These are phyloP conservation scores for Aspergillus fumigatus DNA, from an alignment of 2,329 filamentous ascomycete species.

Conservation along the genomic window DNA sequence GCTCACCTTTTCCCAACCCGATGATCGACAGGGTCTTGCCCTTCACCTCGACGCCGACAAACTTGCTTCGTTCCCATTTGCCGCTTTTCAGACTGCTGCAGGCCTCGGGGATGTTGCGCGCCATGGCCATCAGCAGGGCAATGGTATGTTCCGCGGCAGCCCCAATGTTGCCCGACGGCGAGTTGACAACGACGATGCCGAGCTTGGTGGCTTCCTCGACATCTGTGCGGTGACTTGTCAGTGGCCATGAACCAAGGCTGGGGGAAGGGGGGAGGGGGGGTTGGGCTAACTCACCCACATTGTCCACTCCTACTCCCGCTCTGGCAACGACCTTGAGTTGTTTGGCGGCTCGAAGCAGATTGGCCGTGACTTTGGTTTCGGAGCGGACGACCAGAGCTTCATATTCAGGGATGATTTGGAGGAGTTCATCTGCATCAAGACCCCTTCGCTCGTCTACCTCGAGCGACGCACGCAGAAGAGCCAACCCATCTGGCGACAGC, in stretches of 20 bases:
- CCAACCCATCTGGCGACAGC: slow-evolving; percentile 71
- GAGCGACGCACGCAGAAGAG: slow-evolving; percentile 61
- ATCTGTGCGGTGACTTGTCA: slow-evolving; percentile 35
- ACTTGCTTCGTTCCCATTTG: slow-evolving; percentile 68
- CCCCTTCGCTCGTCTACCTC: slow-evolving; percentile 66
- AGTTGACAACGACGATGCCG: slow-evolving; percentile 77
- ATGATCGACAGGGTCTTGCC: slow-evolving; percentile 73
- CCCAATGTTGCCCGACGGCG: slow-evolving; percentile 72
- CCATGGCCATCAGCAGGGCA: slow-evolving; percentile 67
- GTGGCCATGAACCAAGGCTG: neutral
- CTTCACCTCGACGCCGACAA: slow-evolving; percentile 74
- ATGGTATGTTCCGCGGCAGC: slow-evolving; percentile 77
- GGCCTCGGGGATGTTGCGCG: slow-evolving; percentile 67
- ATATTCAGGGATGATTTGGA: slow-evolving; percentile 64
- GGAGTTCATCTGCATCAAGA: slow-evolving; percentile 59
- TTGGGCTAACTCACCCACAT: slow-evolving; percentile 50
- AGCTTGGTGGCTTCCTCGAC: slow-evolving; percentile 66
- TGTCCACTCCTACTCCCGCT: slow-evolving; percentile 78
- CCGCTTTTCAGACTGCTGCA: slow-evolving; percentile 66
- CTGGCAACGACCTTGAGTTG: slow-evolving; percentile 73
- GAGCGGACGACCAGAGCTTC: slow-evolving; percentile 75
- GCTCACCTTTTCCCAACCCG: slow-evolving; percentile 68
- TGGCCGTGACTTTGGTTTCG: slow-evolving; percentile 72
- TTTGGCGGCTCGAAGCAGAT: slow-evolving; percentile 60
- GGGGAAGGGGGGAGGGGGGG: too few species aligned